phyloP scores from a whole-genome alignment of 2,329 filamentous ascomycete species.

The Botryotinia convoluta region DNA sequence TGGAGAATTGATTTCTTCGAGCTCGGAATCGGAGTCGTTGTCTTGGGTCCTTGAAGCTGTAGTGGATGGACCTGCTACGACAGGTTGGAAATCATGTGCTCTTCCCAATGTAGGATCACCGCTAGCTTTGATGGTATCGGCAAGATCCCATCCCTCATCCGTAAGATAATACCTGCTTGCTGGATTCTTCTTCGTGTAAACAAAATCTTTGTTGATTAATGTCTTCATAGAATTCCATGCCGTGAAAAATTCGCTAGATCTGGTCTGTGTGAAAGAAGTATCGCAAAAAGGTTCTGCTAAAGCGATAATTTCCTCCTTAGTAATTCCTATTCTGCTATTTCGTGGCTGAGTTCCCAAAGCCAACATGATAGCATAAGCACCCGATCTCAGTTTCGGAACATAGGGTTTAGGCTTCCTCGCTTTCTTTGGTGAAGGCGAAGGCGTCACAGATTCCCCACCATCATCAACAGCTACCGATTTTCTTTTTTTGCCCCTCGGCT shows the following conservation, averaged over 20 bases:
- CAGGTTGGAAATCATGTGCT: slow-evolving; percentile 24
- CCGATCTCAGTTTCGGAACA: slow-evolving; percentile 69
- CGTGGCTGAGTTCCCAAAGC: slow-evolving; percentile 61
- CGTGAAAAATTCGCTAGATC: slow-evolving; percentile 69
- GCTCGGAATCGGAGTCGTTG: slow-evolving; percentile 21
- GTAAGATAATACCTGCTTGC: slow-evolving; percentile 67
- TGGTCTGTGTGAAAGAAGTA: slow-evolving; percentile 65
- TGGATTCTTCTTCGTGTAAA: slow-evolving; percentile 68
- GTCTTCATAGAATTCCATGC: slow-evolving; percentile 84
- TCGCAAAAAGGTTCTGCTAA: slow-evolving; percentile 70
- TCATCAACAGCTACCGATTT: neutral
- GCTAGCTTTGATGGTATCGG: slow-evolving; percentile 58
- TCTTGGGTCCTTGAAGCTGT: neutral
- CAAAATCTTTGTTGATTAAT: slow-evolving; percentile 67
- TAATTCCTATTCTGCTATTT: slow-evolving; percentile 54
- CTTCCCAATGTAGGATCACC: slow-evolving; percentile 28
- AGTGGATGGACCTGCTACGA: neutral
- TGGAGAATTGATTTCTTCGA: neutral
- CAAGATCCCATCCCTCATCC: slow-evolving; percentile 76
- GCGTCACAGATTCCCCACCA: slow-evolving; percentile 18
- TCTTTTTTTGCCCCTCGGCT: slow-evolving; percentile 45
- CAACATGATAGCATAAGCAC: slow-evolving; percentile 69
- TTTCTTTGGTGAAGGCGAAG: slow-evolving; percentile 50
- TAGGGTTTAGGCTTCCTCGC: slow-evolving; percentile 62
- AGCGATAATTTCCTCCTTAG: slow-evolving; percentile 66